phyloP scores from a whole-genome alignment of 2,329 filamentous ascomycete genomes.

The Alternaria infectoria region DNA sequence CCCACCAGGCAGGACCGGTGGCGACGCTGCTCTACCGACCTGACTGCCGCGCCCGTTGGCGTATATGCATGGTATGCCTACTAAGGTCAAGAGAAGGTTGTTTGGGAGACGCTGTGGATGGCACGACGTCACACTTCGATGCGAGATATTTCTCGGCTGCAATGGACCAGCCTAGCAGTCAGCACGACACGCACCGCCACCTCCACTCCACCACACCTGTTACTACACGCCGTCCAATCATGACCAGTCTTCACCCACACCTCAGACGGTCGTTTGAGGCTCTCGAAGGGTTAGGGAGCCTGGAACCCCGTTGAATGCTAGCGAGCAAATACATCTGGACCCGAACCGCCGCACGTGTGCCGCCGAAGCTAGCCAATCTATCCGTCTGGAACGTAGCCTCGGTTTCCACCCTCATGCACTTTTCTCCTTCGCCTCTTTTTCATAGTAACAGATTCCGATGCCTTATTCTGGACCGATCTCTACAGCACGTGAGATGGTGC shows the following conservation, averaged over 20 bases:
- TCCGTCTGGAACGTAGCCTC: background rate
- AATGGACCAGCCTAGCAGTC: background rate
- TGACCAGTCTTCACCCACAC: background rate
- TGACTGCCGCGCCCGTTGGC: background rate
- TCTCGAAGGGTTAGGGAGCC: background rate
- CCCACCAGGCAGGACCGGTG: background rate
- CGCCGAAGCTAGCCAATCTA: conserved; percentile 8
- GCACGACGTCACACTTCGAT: background rate
- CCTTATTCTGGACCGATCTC: background rate
- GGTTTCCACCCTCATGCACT: background rate
- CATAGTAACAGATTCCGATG: background rate
- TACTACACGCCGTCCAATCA: background rate
- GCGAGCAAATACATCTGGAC: background rate
- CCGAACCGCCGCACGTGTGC: conserved; percentile 3
- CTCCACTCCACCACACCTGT: background rate
- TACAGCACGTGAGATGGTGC: conserved; percentile 12
- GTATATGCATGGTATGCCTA: background rate
- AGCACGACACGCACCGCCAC: background rate
- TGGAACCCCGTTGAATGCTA: conserved; percentile 2
- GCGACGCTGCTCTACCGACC: background rate
- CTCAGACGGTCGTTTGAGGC: background rate
- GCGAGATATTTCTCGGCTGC: background rate
- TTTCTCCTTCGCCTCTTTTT: background rate
- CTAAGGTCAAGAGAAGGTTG: conserved; percentile 1
- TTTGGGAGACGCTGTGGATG: background rate